These are phyloP conservation scores for Ampelocalamus luodianensis DNA, from an alignment of 176 grass and related monocot genomes.

Conservation along the genomic window DNA sequence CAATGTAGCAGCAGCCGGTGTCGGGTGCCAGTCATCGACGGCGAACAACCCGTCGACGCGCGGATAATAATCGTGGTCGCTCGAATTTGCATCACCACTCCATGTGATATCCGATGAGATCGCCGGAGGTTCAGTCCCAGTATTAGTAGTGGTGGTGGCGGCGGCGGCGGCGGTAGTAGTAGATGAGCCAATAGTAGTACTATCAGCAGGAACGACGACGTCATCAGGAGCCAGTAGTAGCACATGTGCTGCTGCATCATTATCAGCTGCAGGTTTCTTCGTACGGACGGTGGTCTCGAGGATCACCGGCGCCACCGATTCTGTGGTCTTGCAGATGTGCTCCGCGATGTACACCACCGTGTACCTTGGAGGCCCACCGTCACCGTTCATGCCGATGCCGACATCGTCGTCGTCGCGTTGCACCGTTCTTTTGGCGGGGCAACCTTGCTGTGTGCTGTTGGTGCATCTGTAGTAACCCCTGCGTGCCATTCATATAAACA, in stretches of 20 bases:
- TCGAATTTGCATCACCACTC: neutral
- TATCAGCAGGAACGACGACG: neutral
- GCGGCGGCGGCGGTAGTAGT: too few species aligned
- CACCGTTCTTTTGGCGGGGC: constrained; percentile 58
- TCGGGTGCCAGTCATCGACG: neutral
- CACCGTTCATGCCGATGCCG: accelerated
- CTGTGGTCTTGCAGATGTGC: constrained; percentile 43
- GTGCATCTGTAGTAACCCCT: constrained; percentile 75
- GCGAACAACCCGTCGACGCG: neutral
- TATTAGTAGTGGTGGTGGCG: too few species aligned
- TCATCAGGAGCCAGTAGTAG: neutral
- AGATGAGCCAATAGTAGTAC: neutral
- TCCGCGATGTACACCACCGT: constrained; percentile 34
- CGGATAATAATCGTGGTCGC: neutral
- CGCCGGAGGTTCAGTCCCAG: constrained; percentile 5
- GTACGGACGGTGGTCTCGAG: constrained; percentile 46
- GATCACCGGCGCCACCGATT: constrained; percentile 38
- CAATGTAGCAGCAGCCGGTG: neutral
- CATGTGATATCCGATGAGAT: constrained; percentile 31
- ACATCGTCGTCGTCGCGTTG: constrained; percentile 47
- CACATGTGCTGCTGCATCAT: neutral
- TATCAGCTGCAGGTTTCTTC: neutral
- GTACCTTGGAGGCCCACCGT: neutral
- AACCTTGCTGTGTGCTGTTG: constrained; percentile 50
- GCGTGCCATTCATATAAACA: neutral